phyloP scores from a whole-genome alignment of 2,329 filamentous ascomycete genomes.

The Phialocephala sp. region DNA sequence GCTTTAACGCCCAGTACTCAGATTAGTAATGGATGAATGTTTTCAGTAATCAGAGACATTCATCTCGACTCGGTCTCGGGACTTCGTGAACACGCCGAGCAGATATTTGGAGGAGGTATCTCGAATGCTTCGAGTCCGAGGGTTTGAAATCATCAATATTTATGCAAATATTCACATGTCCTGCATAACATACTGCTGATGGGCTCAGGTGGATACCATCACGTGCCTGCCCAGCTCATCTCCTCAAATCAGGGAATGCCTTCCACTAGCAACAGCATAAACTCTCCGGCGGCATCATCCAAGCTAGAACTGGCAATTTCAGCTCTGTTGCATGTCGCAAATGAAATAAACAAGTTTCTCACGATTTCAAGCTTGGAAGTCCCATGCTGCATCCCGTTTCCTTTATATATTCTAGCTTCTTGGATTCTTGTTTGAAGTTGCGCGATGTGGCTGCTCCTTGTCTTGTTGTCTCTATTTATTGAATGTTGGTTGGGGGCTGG shows the following conservation, averaged over 20 bases:
- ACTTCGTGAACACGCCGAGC: background rate
- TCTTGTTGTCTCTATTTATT: background rate
- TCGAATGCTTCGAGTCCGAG: background rate
- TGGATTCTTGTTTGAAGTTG: background rate
- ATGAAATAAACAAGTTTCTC: constrained; percentile 25
- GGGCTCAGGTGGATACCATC: background rate
- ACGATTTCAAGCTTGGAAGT: constrained; percentile 1
- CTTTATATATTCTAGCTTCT: background rate
- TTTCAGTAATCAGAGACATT: constrained; percentile 13
- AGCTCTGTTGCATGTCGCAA: constrained; percentile 27
- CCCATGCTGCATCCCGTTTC: background rate
- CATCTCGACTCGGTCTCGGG: background rate
- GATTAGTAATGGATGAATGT: constrained; percentile 4
- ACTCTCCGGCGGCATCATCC: constrained; percentile 5
- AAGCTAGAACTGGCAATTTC: background rate
- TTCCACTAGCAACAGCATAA: constrained; percentile 9
- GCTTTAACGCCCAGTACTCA: background rate
- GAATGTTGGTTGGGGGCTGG: background rate
- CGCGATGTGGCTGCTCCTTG: background rate
- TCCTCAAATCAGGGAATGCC: constrained; percentile 10
- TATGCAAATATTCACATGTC: background rate
- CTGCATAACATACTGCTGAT: background rate
- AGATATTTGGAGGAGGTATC: background rate
- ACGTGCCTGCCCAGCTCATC: background rate
- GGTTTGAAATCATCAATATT: background rate